A percentile compares a stretch with the other conserved stretches of the same genome.
These are phyloP conservation scores for Candida qinlingensis DNA, from an alignment of 805 yeast species.

Conservation along the genomic window DNA sequence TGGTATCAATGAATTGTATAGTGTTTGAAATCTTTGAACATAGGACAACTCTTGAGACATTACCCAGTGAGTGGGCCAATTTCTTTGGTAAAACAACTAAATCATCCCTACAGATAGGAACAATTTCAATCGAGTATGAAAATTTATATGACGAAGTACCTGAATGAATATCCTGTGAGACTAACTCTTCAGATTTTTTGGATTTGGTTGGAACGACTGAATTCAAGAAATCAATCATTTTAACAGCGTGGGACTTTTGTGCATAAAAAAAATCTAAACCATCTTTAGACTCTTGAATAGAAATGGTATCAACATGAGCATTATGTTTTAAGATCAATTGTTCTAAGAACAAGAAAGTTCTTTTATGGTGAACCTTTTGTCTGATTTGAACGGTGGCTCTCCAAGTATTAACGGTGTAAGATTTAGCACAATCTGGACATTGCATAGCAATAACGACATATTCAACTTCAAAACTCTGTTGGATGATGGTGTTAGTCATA, in stretches of 20 bases:
- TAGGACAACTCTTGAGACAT: conserved; percentile 72
- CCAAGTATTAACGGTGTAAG: conserved; percentile 97
- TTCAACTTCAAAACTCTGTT: conserved; percentile 92
- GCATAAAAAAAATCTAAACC: conserved; percentile 93
- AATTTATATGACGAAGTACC: conserved; percentile 86
- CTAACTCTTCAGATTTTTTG: conserved; percentile 85
- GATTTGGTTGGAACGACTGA: conserved; percentile 81
- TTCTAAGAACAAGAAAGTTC: conserved; percentile 93
- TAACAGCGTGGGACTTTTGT: conserved; percentile 84
- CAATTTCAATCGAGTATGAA: conserved; percentile 87
- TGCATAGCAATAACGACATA: conserved; percentile 92
- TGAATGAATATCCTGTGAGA: conserved; percentile 88
- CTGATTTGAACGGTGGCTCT: conserved; percentile 96
- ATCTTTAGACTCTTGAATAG: conserved; percentile 87
- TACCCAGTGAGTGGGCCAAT: conserved; percentile 78
- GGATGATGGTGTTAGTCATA: conserved; percentile 82
- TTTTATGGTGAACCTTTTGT: conserved; percentile 94
- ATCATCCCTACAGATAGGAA: conserved; percentile 96
- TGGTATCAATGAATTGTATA: conserved; percentile 83
- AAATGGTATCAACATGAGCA: conserved; percentile 90
- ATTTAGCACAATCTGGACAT: conserved; percentile 97
- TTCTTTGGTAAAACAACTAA: conserved; percentile 86
- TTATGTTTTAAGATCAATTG: conserved; percentile 89
- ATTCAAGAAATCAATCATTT: conserved; percentile 85
- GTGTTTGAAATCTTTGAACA: conserved; percentile 82